These are phyloP conservation scores for Marasmius oreades DNA, from an alignment of 1,284 basidiomycete genomes.

Conservation along the genomic window DNA sequence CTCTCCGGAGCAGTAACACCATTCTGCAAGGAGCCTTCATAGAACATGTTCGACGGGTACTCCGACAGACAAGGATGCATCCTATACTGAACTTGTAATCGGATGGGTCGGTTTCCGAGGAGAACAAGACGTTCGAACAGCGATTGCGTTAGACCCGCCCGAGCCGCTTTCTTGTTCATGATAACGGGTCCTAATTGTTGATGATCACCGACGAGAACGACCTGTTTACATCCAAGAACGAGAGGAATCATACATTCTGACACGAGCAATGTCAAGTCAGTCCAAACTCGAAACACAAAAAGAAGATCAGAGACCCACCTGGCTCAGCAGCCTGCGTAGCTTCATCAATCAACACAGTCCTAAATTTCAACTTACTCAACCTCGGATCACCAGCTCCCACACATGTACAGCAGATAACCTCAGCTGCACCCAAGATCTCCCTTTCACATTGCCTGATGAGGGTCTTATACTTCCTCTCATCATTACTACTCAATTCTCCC, in stretches of 20 bases:
- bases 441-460: slow-evolving; percentile 94
- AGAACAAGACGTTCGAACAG: slow-evolving; percentile 97
- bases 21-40: slow-evolving; percentile 98
- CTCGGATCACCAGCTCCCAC: slow-evolving; percentile 97
- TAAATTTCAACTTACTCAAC: slow-evolving; percentile 94
- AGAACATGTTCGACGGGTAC: slow-evolving; percentile 99
- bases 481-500: slow-evolving; percentile 93
- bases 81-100: slow-evolving; percentile 98
- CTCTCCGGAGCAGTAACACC: slow-evolving; percentile 98
- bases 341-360: slow-evolving; percentile 97
- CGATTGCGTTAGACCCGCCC: slow-evolving; percentile 95
- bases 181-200: slow-evolving; percentile 98
- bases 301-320: slow-evolving; percentile 48
- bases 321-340: slow-evolving; percentile 98
- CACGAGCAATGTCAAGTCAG: slow-evolving; percentile 16
- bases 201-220: slow-evolving; percentile 97
- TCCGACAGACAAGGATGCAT: slow-evolving; percentile 99
- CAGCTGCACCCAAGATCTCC: slow-evolving; percentile 92
- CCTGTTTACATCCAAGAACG: slow-evolving; percentile 97
- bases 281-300: background rate
- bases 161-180: slow-evolving; percentile 99
- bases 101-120: slow-evolving; percentile 94
- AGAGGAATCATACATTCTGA: slow-evolving; percentile 99
- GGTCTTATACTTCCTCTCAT: slow-evolving; percentile 97
- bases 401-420: slow-evolving; percentile 99